phyloP scores from a whole-genome alignment of 495 filamentous ascomycete genomes.

The Podospora sp. region DNA sequence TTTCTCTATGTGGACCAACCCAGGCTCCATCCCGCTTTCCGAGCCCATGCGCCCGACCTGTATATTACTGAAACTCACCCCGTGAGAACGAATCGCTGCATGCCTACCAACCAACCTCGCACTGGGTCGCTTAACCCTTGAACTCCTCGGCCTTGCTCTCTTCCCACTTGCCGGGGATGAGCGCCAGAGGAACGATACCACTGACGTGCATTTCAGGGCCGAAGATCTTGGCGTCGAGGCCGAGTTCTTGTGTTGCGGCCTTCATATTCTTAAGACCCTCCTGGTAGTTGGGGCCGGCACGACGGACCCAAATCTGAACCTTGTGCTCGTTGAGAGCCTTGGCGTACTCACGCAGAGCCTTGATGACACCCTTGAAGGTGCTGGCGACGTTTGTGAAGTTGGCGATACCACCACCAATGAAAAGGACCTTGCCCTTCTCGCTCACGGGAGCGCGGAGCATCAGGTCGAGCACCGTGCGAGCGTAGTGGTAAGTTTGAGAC shows the following conservation, averaged over 20 bases:
- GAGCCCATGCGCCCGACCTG: slow-evolving; percentile 3
- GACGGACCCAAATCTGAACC: slow-evolving; percentile 98
- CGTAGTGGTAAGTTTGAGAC: slow-evolving; percentile 98
- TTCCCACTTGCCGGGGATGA: slow-evolving; percentile 58
- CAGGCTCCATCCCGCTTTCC: slow-evolving; percentile 7
- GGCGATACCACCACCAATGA: slow-evolving; percentile 99
- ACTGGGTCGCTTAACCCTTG: slow-evolving; percentile 43
- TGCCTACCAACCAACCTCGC: not conserved
- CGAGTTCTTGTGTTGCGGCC: slow-evolving; percentile 87
- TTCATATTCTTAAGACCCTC: slow-evolving; percentile 99
- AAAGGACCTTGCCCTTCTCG: slow-evolving; percentile 94
- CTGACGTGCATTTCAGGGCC: slow-evolving; percentile 92
- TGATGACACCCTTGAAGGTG: slow-evolving; percentile 99
- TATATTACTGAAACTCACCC: slow-evolving; percentile 11
- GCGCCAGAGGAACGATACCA: slow-evolving; percentile 65
- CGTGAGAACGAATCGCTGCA: not conserved
- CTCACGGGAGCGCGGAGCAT: slow-evolving; percentile 90
- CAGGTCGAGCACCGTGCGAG: slow-evolving; percentile 91
- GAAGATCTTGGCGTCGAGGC: slow-evolving; percentile 93
- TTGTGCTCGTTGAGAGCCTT: slow-evolving; percentile 91
- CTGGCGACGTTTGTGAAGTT: slow-evolving; percentile 98
- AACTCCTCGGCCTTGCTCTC: slow-evolving; percentile 58
- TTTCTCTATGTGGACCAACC: slow-evolving; percentile 3
- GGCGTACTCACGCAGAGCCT: slow-evolving; percentile 89
- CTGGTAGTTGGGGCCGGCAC: slow-evolving; percentile 99